Percentiles rank a stretch among this genome's conserved stretches.
These are phyloP conservation scores for Neurospora tetraspora DNA, from an alignment of 495 filamentous ascomycete species.

Conservation along the genomic window DNA sequence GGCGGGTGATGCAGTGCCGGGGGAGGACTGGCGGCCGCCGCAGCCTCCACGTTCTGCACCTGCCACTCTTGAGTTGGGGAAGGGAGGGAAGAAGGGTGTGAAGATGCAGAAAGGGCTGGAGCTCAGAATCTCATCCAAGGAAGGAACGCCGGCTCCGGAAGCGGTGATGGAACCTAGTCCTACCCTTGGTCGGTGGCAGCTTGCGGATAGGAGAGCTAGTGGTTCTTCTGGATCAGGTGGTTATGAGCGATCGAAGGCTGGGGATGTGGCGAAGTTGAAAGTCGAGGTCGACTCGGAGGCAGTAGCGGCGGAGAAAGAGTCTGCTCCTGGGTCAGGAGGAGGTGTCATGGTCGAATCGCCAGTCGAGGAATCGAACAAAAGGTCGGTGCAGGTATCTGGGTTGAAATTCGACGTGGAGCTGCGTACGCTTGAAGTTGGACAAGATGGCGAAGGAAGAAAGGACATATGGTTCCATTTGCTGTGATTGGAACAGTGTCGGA, in stretches of 20 bases:
- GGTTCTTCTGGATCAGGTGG: background rate
- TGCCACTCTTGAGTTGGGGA: background rate
- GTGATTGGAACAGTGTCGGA: background rate
- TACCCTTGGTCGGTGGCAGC: constrained; percentile 15
- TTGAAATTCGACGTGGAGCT: constrained; percentile 19
- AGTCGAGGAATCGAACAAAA: constrained; percentile 4
- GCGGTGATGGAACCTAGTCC: constrained; percentile 19
- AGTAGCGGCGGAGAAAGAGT: background rate
- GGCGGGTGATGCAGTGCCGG: background rate
- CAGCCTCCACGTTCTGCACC: background rate
- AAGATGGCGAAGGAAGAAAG: background rate
- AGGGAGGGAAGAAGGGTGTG: background rate
- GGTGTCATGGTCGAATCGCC: background rate
- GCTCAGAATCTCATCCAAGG: background rate
- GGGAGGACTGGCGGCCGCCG: constrained; percentile 6
- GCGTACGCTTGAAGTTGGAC: background rate
- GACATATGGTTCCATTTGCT: background rate
- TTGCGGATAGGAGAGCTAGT: background rate
- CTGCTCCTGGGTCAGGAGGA: background rate
- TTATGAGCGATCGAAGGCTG: background rate
- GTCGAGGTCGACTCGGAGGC: background rate
- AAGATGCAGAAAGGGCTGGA: background rate
- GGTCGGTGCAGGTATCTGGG: constrained; percentile 10
- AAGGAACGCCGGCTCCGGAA: constrained; percentile 4
- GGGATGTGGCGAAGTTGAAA: background rate